A percentile compares a stretch with the other conserved stretches of the same genome.
These are phyloP conservation scores for Euphrasia arctica DNA, from an alignment of 305 asterid species.

Conservation along the genomic window DNA sequence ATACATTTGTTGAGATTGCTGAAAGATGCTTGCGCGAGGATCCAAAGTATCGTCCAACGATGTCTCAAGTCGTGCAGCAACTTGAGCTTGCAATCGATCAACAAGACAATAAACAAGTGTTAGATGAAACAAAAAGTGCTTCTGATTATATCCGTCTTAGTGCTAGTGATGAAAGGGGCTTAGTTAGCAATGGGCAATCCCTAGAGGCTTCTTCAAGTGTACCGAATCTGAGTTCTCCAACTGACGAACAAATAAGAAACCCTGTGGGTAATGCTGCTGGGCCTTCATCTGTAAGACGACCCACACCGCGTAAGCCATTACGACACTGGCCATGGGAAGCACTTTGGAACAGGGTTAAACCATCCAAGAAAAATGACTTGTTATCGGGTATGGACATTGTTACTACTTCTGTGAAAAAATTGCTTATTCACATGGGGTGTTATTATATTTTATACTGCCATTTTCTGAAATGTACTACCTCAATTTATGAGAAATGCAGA, in stretches of 20 bases:
- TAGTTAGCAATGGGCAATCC: slow-evolving; percentile 5
- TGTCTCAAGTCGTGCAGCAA: slow-evolving; percentile 33
- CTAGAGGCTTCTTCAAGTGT: slow-evolving; percentile 8
- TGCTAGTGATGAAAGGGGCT: slow-evolving; percentile 2
- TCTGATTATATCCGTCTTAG: neutral
- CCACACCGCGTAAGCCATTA: slow-evolving; percentile 18
- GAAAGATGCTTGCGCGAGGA: slow-evolving; percentile 33
- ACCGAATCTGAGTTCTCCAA: slow-evolving; percentile 5
- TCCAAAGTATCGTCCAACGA: slow-evolving; percentile 36
- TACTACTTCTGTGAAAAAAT: neutral
- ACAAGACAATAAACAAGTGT: slow-evolving; percentile 20
- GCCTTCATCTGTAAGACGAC: slow-evolving; percentile 4
- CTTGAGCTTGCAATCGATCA: slow-evolving; percentile 38
- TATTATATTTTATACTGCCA: neutral
- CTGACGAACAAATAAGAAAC: neutral
- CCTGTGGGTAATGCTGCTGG: neutral
- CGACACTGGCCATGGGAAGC: slow-evolving; percentile 29
- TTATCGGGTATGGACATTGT: slow-evolving; percentile 26
- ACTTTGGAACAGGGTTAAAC: slow-evolving; percentile 31
- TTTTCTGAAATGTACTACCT: neutral
- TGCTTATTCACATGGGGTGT: neutral
- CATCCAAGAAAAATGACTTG: slow-evolving; percentile 25
- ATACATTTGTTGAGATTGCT: slow-evolving; percentile 29
- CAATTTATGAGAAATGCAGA: slow-evolving; percentile 11
- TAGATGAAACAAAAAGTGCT: slow-evolving; percentile 13